Evolutionary conservation across 441 rosid genomes (phyloP).

Genomic region (Biscutella laevigata): DNA sequence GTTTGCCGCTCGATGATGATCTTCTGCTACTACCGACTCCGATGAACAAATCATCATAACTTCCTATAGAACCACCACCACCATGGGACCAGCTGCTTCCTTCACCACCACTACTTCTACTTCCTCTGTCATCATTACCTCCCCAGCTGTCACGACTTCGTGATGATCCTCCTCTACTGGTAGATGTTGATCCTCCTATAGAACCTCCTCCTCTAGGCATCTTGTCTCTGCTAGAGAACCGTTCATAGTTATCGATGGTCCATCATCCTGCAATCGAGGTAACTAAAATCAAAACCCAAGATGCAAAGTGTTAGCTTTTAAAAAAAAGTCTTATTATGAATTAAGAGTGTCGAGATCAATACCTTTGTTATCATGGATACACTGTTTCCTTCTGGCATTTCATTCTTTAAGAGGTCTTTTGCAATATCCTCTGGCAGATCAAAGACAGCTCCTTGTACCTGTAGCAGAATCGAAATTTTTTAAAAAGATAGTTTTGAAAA

Average conservation of each 20-base stretch:
- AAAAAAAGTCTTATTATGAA: neutral
- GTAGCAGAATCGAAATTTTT: constrained; percentile 16
- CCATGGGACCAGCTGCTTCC: constrained; percentile 45
- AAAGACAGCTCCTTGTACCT: constrained; percentile 96
- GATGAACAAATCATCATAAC: constrained; percentile 67
- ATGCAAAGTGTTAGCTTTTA: neutral
- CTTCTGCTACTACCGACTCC: constrained; percentile 37
- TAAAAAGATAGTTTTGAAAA: neutral
- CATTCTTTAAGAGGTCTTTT: constrained; percentile 58
- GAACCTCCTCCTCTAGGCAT: constrained; percentile 38
- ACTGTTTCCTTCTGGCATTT: constrained; percentile 72
- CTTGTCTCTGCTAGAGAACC: constrained; percentile 67
- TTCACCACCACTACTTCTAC: constrained; percentile 32
- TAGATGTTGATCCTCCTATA: constrained; percentile 27
- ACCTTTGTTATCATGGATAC: constrained; percentile 77
- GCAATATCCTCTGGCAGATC: constrained; percentile 95
- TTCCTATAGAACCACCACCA: constrained; percentile 41
- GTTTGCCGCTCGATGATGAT: constrained; percentile 51
- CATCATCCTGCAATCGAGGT: constrained; percentile 90
- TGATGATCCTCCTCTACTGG: constrained; percentile 37
- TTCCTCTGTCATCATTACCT: constrained; percentile 50
- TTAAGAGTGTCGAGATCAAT: neutral
- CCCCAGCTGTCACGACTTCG: constrained; percentile 48
- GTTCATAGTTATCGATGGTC: constrained; percentile 82
- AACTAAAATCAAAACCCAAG: constrained; percentile 36